Evolutionary conservation across 164 flowering plant genomes (phyloP).

Genomic region (Aristolochia fimbriata): DNA sequence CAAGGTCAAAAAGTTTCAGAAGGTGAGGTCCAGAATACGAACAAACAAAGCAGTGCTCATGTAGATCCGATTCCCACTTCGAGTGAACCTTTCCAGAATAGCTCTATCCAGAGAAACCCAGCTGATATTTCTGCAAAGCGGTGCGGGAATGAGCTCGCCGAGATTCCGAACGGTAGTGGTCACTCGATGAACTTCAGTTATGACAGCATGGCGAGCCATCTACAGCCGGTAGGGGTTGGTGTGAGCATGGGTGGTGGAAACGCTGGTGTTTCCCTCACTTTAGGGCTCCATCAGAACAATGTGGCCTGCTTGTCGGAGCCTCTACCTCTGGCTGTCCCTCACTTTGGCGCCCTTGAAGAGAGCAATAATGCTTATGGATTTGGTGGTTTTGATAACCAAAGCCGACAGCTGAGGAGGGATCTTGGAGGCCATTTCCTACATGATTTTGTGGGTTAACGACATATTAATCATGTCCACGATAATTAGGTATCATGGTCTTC

Average conservation of each 20-base stretch:
- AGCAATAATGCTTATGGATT: slow-evolving; percentile 28
- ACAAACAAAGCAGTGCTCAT: slow-evolving; percentile 18
- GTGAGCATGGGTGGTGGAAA: slow-evolving; percentile 24
- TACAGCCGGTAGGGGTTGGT: slow-evolving; percentile 20
- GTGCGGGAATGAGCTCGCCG: slow-evolving; percentile 28
- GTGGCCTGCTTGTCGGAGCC: slow-evolving; percentile 37
- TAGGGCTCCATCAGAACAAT: slow-evolving; percentile 64
- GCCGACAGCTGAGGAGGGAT: slow-evolving; percentile 32
- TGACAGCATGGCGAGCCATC: slow-evolving; percentile 23
- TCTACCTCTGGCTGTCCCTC: slow-evolving; percentile 36
- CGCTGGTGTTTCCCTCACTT: slow-evolving; percentile 51
- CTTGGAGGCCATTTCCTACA: slow-evolving; percentile 48
- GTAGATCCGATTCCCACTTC: slow-evolving; percentile 14
- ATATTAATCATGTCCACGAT: neutral
- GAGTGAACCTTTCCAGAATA: slow-evolving; percentile 21
- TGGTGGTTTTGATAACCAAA: slow-evolving; percentile 34
- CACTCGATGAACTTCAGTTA: slow-evolving; percentile 26
- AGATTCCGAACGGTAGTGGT: slow-evolving; percentile 10
- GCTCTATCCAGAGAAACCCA: slow-evolving; percentile 19
- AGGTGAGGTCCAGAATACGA: slow-evolving; percentile 17
- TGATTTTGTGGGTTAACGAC: slow-evolving; percentile 48
- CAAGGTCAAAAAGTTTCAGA: slow-evolving; percentile 36
- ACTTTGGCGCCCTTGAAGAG: slow-evolving; percentile 27
- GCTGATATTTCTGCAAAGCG: slow-evolving; percentile 27
- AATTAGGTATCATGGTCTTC: neutral